phyloP scores from a whole-genome alignment of 2,329 filamentous ascomycete genomes.

The Cordyceps farinosa region DNA sequence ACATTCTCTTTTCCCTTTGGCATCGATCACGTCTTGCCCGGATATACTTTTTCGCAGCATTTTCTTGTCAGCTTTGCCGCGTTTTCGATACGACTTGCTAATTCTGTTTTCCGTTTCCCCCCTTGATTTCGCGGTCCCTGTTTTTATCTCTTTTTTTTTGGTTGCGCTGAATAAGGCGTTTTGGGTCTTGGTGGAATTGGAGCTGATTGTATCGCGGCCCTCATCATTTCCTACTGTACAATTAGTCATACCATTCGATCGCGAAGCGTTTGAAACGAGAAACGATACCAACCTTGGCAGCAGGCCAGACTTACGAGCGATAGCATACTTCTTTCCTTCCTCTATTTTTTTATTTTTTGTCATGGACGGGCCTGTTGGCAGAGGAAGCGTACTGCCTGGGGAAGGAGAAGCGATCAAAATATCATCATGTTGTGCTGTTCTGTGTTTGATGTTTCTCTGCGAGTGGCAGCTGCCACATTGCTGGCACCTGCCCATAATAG shows the following conservation, averaged over 20 bases:
- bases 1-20: not conserved
- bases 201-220: not conserved
- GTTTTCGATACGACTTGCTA: not conserved
- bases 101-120: not conserved
- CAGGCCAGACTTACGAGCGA: constrained; percentile 4
- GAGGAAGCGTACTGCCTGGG: not conserved
- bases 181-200: not conserved
- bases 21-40: not conserved
- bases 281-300: constrained; percentile 16
- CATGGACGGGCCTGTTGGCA: not conserved
- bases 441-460: not conserved
- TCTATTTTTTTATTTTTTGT: not conserved
- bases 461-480: not conserved
- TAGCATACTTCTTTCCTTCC: constrained; percentile 1
- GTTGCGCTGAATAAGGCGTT: not conserved
- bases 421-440: not conserved
- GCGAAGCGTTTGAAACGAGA: constrained; percentile 9
- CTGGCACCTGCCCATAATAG: not conserved
- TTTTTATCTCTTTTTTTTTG: constrained; percentile 3
- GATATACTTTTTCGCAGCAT: not conserved
- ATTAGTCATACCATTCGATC: constrained; percentile 6
- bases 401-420: not conserved
- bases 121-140: not conserved
- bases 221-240: constrained; percentile 6
- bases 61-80: not conserved